These are phyloP conservation scores for Quercus engelmannii DNA, from an alignment of 306 rosid genomes.

Conservation along the genomic window DNA sequence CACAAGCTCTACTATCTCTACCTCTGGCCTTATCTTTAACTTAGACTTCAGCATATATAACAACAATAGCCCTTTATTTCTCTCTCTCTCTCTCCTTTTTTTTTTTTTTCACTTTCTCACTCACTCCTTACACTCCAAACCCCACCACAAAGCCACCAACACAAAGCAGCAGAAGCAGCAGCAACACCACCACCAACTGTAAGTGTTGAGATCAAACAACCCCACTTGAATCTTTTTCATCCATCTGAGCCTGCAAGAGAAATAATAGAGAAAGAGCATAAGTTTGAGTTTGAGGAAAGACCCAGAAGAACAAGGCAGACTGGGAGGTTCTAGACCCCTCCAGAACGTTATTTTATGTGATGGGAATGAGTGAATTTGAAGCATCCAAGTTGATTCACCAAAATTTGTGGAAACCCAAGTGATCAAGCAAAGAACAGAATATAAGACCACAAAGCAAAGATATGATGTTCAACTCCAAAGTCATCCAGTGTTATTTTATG, in stretches of 20 bases:
- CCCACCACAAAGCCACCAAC: background rate
- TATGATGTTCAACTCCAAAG: background rate
- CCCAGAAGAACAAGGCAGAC: slow-evolving; percentile 19
- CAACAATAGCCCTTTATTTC: slow-evolving; percentile 14
- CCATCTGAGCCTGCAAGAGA: slow-evolving; percentile 30
- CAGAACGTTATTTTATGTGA: slow-evolving; percentile 56
- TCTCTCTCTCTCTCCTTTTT: background rate
- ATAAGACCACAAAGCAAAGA: slow-evolving; percentile 19
- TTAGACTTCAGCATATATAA: slow-evolving; percentile 59
- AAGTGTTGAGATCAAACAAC: slow-evolving; percentile 22
- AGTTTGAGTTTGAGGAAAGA: slow-evolving; percentile 14
- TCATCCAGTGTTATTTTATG: slow-evolving; percentile 42
- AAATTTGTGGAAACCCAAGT: slow-evolving; percentile 14
- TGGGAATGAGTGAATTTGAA: slow-evolving; percentile 20
- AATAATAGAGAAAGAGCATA: slow-evolving; percentile 15
- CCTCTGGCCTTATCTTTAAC: slow-evolving; percentile 37
- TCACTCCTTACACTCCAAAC: slow-evolving; percentile 6
- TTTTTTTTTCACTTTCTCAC: slow-evolving; percentile 13
- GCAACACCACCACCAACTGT: slow-evolving; percentile 1
- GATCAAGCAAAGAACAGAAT: slow-evolving; percentile 30
- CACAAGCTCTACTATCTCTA: slow-evolving; percentile 41
- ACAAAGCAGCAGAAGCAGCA: slow-evolving; percentile 15
- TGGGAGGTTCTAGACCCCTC: slow-evolving; percentile 15
- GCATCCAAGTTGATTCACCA: slow-evolving; percentile 2
- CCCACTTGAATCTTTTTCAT: slow-evolving; percentile 30